Percentiles rank a stretch among this genome's conserved stretches.
Evolutionary conservation across 768 basidiomycete species (phyloP).

Genomic region (Boletales sp.): DNA sequence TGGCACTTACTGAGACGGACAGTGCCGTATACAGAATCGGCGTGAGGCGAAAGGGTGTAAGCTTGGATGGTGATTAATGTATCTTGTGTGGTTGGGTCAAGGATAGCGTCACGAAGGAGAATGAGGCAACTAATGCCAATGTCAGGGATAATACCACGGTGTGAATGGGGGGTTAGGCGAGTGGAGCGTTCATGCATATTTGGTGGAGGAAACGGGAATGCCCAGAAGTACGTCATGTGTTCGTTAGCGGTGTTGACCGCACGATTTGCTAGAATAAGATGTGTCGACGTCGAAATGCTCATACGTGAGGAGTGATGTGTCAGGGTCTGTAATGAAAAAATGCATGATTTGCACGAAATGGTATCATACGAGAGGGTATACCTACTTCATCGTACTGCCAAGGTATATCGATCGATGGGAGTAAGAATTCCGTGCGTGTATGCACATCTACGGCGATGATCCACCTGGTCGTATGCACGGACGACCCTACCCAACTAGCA

Average conservation of each 20-base stretch:
- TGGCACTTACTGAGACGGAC: background rate
- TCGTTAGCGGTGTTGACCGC: background rate
- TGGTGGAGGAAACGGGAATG: slow-evolving; percentile 7
- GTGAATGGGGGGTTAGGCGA: slow-evolving; percentile 7
- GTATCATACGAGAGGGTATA: no score
- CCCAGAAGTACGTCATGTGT: slow-evolving; percentile 9
- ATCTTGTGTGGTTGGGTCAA: slow-evolving; percentile 8
- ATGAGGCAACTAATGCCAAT: background rate
- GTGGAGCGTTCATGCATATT: background rate
- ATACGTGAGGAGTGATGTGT: background rate
- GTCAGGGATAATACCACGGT: slow-evolving; percentile 5
- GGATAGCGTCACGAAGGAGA: slow-evolving; percentile 13
- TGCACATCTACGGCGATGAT: no score
- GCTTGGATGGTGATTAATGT: slow-evolving; percentile 7
- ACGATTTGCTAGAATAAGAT: slow-evolving; percentile 11
- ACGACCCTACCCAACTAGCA: no score
- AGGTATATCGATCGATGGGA: no score
- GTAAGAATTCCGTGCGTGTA: no score
- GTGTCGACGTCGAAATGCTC: slow-evolving; percentile 20
- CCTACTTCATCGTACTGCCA: no score
- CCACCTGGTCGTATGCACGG: no score
- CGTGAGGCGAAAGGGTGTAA: background rate
- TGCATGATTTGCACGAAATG: no score
- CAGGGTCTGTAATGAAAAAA: no score
- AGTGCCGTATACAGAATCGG: slow-evolving; percentile 1